Evolutionary conservation across 2,329 filamentous ascomycete genomes (phyloP), one percentile per base, ranked within the genome.

Genomic region (Aspergillus sp.): DNA sequence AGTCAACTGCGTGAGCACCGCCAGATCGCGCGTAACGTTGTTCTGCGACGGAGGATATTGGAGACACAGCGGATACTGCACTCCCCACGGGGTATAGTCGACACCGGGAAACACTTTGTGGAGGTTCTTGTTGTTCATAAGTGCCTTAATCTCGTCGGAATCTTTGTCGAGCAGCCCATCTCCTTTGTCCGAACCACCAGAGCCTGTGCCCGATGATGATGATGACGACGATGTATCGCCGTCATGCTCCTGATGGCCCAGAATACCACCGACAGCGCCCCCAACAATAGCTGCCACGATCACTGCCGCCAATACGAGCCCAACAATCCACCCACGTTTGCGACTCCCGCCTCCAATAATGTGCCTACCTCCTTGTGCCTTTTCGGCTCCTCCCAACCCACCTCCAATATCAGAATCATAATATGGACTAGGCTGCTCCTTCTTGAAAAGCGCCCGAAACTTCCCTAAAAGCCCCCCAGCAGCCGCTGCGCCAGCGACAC

Each of bases 71-170:
- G 94, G 94, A 69, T 94, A 97, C 75, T 97, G 93, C 0, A 91
- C 87, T 72, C 96, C 92, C 75, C 95, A 85, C 0, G 94, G 92
- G 0, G 94, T 98, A 74, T 98, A 98, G 77, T 97, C 94, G 78
- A 98, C 91, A 25, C 92, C 94, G 0, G 92, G 91, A 75, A 98
- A 98, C 2, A 98, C 92, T 75, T 92, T 96, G 83, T 96, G 92
- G 23, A 98, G 83, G 64, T 92, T 79, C 0, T 82, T 73, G 76
- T 96, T 96, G 79, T 90, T 88, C 81, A 97, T 82, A 13, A 98
- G 82, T 3, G 82, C 82, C 79, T 96, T 84, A 78, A 97, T 96
- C 77, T 96, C 90, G 1, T 78, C 67, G 8, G 91, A 96, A 74
- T 94, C 80, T 74, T 88, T 87, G 75, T 83, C 78, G 6, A 96